phyloP scores from a whole-genome alignment of 2,329 filamentous ascomycete species.

The Trichophyton verrucosum region DNA sequence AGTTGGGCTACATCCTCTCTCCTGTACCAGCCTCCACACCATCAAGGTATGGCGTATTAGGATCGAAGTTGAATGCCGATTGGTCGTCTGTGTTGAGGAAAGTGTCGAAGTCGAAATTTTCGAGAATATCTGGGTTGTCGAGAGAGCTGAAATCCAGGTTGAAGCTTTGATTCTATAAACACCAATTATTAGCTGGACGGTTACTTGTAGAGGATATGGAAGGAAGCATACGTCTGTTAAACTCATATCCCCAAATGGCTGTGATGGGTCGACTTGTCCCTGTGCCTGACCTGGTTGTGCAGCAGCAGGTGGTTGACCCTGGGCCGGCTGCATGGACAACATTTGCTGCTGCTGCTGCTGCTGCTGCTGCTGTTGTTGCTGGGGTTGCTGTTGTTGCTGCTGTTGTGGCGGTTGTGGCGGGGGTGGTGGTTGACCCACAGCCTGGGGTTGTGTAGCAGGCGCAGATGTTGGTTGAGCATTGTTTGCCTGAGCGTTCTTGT shows the following conservation, averaged over 20 bases:
- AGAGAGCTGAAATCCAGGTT: constrained; percentile 35
- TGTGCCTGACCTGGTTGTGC: constrained; percentile 16
- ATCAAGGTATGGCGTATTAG: constrained; percentile 28
- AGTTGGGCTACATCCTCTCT: constrained; percentile 23
- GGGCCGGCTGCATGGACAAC: constrained; percentile 8
- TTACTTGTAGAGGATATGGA: not conserved
- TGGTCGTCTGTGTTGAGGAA: constrained; percentile 48
- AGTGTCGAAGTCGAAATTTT: constrained; percentile 53
- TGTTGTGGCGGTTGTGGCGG: constrained; percentile 15
- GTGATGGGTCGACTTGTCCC: constrained; percentile 20
- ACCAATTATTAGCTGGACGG: not conserved
- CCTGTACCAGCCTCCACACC: constrained; percentile 33
- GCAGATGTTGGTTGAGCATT: constrained; percentile 20
- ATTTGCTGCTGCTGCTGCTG: constrained; percentile 18
- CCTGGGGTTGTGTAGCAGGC: constrained; percentile 15
- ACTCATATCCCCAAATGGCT: constrained; percentile 8
- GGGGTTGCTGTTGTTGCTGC: constrained; percentile 11
- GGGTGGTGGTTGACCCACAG: constrained; percentile 15
- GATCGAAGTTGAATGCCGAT: constrained; percentile 33
- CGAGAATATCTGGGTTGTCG: constrained; percentile 36
- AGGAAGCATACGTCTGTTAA: not conserved
- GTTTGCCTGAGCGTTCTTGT: constrained; percentile 24
- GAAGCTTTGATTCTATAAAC: constrained; percentile 22
- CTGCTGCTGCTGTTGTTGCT: constrained; percentile 19
- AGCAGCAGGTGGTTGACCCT: constrained; percentile 7